Conservation (phyloP, 306 rosid genomes). For the Pachyrhizus erosus region DNA sequence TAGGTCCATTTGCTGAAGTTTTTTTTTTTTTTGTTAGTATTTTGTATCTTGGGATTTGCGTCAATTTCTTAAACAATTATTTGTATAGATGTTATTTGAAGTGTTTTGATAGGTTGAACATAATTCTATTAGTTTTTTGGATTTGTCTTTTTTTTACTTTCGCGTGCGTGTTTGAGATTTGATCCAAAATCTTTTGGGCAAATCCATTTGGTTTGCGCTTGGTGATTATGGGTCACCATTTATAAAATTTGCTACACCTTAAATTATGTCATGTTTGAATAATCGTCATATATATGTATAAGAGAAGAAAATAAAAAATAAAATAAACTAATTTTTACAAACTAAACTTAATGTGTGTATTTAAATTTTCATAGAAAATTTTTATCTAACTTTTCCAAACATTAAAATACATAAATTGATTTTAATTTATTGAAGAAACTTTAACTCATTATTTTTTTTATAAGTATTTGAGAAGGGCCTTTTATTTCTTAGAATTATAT, state of each 20-base stretch:
- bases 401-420: too few species aligned
- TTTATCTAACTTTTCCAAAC: too few species aligned
- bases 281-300: too few species aligned
- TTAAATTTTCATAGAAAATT: too few species aligned
- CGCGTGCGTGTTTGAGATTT: background rate
- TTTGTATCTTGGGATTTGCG: background rate
- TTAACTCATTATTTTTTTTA: too few species aligned
- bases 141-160: background rate
- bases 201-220: background rate
- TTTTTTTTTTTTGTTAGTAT: background rate
- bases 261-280: background rate
- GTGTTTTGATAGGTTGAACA: background rate
- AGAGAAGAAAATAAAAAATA: too few species aligned
- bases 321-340: too few species aligned
- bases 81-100: slow-evolving; percentile 25
- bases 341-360: too few species aligned
- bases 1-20: background rate
- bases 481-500: too few species aligned
- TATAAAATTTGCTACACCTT: background rate
- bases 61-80: background rate
- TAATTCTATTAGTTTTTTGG: background rate
- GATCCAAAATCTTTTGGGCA: background rate
- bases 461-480: too few species aligned
- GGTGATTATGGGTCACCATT: too few species aligned
- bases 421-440: too few species aligned